Evolutionary conservation across 768 basidiomycete genomes (phyloP).

Genomic region (Lentinula guzmanii): DNA sequence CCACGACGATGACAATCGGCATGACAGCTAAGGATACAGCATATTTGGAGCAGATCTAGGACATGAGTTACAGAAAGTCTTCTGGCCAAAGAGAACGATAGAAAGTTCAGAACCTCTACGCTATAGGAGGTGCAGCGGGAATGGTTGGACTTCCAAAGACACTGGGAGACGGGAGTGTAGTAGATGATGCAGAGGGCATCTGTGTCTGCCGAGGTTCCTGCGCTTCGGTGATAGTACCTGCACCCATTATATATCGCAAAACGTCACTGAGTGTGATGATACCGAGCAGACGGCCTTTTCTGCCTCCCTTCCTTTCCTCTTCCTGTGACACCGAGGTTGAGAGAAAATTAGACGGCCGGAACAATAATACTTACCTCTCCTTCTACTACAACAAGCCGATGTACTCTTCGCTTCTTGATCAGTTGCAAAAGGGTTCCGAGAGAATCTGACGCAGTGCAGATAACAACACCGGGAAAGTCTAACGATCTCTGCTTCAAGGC

Average conservation of each 20-base stretch:
- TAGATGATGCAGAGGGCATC: background rate
- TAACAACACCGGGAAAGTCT: slow-evolving; percentile 96
- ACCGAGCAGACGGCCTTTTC: slow-evolving; percentile 77
- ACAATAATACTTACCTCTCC: slow-evolving; percentile 57
- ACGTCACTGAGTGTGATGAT: slow-evolving; percentile 90
- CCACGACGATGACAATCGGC: background rate
- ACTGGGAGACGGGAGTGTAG: background rate
- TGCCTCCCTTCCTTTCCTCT: slow-evolving; percentile 74
- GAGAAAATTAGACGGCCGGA: background rate
- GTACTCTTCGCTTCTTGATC: slow-evolving; percentile 89
- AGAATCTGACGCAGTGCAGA: slow-evolving; percentile 90
- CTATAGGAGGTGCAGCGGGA: background rate
- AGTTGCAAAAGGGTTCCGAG: slow-evolving; percentile 85
- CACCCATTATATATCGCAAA: slow-evolving; percentile 73
- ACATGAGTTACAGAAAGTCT: background rate
- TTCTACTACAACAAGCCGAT: slow-evolving; percentile 93
- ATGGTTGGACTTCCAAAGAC: background rate
- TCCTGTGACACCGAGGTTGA: slow-evolving; percentile 37
- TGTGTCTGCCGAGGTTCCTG: background rate
- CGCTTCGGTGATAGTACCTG: slow-evolving; percentile 38
- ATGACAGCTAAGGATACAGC: background rate
- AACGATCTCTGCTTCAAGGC: slow-evolving; percentile 88
- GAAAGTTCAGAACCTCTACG: background rate
- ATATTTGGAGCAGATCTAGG: background rate
- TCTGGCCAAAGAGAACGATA: background rate